phyloP scores from a whole-genome alignment of 345 rosid genomes.

The Ceriops zippeliana region DNA sequence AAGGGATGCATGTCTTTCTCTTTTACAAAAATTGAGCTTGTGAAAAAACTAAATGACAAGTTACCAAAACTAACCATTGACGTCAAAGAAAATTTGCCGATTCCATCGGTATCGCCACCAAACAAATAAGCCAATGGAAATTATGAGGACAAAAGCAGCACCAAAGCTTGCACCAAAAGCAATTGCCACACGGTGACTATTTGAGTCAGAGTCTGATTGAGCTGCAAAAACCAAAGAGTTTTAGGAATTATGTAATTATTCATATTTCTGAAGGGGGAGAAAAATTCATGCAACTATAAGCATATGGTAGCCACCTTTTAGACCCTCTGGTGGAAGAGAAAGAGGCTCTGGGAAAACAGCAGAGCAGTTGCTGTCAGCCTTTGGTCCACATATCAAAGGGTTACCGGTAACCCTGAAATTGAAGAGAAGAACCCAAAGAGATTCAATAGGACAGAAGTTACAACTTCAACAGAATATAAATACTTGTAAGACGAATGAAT shows the following conservation, averaged over 20 bases:
- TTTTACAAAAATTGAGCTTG: background rate
- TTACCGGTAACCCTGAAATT: conserved; percentile 72
- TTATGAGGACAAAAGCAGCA: conserved; percentile 48
- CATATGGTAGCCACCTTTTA: conserved; percentile 38
- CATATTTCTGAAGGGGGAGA: background rate
- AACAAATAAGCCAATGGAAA: conserved; percentile 53
- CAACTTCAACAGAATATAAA: background rate
- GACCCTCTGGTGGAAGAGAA: conserved; percentile 74
- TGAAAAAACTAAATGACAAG: background rate
- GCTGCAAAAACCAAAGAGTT: conserved; percentile 33
- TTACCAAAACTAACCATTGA: conserved; percentile 61
- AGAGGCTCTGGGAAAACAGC: conserved; percentile 91
- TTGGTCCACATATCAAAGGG: conserved; percentile 75
- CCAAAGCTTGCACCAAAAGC: conserved; percentile 86
- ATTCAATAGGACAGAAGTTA: conserved; percentile 8
- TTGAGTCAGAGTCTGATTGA: conserved; percentile 50
- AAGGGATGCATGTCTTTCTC: background rate
- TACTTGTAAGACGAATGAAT: conserved; percentile 4
- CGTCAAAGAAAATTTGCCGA: conserved; percentile 95
- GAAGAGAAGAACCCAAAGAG: conserved; percentile 15
- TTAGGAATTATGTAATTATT: conserved; percentile 10
- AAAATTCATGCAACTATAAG: background rate
- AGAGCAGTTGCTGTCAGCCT: conserved; percentile 64
- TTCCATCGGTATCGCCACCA: conserved; percentile 92
- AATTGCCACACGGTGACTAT: conserved; percentile 62